A percentile compares a stretch with the other conserved stretches of the same genome.
These are phyloP conservation scores for Oryza officinalis DNA, from an alignment of 176 grass and related monocot species.

Conservation along the genomic window DNA sequence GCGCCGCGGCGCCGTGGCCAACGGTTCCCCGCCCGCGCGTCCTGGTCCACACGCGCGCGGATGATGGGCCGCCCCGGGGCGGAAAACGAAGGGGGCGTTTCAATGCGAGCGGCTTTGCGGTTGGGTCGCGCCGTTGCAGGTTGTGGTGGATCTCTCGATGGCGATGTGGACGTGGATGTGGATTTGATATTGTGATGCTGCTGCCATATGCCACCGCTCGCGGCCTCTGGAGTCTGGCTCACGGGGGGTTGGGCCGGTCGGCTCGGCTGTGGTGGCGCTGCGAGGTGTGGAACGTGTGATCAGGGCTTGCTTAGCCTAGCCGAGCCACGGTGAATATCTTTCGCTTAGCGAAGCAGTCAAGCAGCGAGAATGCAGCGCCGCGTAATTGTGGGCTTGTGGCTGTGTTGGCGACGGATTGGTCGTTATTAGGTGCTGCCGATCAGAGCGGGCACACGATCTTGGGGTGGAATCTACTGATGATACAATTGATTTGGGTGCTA, in stretches of 20 bases:
- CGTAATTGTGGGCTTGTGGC: too few relatives aligned
- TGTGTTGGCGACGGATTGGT: neutral
- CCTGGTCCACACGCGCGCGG: conserved; percentile 36
- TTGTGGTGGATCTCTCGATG: neutral
- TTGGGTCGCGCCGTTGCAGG: neutral
- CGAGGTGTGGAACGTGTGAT: neutral
- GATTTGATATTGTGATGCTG: neutral
- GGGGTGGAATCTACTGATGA: neutral
- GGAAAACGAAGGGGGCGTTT: neutral
- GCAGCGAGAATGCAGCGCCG: neutral
- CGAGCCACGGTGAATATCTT: neutral
- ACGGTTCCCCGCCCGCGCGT: neutral
- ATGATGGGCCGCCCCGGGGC: neutral
- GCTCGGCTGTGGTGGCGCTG: neutral
- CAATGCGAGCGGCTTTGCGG: neutral
- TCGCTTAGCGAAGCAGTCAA: neutral
- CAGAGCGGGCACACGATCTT: neutral
- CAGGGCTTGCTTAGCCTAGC: neutral
- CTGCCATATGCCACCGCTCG: neutral
- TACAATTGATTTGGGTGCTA: neutral
- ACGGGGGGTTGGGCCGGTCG: neutral
- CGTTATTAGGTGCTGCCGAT: neutral
- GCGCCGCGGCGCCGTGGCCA: conserved; percentile 35
- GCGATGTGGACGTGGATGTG: neutral
- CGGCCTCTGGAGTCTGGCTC: neutral